Evolutionary conservation across 1,139 yeast genomes (phyloP).

Genomic region (Lodderomyces parapsilosis): DNA sequence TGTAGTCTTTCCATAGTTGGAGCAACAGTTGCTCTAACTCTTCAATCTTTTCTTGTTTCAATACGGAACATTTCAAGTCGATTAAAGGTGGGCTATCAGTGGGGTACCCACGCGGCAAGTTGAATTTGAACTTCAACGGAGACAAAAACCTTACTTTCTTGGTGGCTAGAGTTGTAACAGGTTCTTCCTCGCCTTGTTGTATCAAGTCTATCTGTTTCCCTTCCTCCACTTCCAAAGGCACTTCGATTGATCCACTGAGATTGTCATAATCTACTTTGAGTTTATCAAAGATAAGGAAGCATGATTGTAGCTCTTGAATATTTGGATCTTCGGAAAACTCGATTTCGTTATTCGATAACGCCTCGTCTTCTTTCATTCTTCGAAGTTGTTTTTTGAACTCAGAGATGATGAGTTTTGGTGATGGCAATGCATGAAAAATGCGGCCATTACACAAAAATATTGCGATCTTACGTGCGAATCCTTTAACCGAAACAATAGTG

Average conservation of each 20-base stretch:
- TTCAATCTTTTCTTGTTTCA: background rate
- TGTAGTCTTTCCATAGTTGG: slow-evolving; percentile 36
- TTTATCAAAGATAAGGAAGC: slow-evolving; percentile 53
- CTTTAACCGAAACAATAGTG: no score
- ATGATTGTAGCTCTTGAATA: slow-evolving; percentile 46
- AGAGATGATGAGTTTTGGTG: background rate
- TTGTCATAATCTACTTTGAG: slow-evolving; percentile 17
- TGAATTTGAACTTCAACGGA: slow-evolving; percentile 27
- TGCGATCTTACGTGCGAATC: no score
- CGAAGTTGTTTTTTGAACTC: background rate
- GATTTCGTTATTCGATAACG: background rate
- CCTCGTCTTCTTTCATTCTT: background rate
- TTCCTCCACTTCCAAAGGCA: slow-evolving; percentile 26
- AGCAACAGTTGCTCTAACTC: slow-evolving; percentile 20
- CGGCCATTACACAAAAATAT: background rate
- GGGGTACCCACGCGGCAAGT: slow-evolving; percentile 29
- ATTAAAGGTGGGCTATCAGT: slow-evolving; percentile 28
- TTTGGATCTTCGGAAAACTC: slow-evolving; percentile 23
- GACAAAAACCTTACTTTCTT: slow-evolving; percentile 23
- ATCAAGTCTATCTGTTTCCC: slow-evolving; percentile 13
- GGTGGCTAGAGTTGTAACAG: background rate
- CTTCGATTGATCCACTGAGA: slow-evolving; percentile 23
- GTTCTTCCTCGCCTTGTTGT: slow-evolving; percentile 1
- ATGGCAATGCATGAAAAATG: background rate
- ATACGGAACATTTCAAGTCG: slow-evolving; percentile 19